Evolutionary conservation across 768 basidiomycete species (phyloP), one percentile per base, ranked within the genome.

Genomic region (Pulveroboletus frians): DNA sequence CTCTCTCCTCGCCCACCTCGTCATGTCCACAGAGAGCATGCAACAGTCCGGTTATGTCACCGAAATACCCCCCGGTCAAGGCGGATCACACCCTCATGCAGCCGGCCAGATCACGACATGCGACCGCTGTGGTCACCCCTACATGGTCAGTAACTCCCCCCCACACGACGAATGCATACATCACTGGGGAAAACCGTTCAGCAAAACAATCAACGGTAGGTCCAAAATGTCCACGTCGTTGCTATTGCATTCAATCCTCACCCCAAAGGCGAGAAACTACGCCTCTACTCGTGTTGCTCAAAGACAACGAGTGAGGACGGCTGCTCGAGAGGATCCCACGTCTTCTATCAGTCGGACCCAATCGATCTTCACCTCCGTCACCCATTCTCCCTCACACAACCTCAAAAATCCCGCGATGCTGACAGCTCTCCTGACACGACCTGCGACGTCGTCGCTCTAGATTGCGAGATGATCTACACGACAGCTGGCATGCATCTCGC

Each of bases 391-490:
- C 39, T 67, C 59, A 69, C 75, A 18, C 62, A 70, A 8, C 53
- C 63, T 4, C 53, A 56, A 3, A 47, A 48, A 15, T 35, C 47
- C 23, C 4, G 23, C 40, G 43, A 47, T 26, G 47, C n/a, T 9
- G 38, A 48, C 18, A 20, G 30, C 14, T 9, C 46, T 45, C 39
- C 59, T 1, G 70, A 71, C 44, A 65, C 71, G 2, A 72, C 77
- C 1, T 69, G 91, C 39, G 88, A 93, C 49, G 79, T 97, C 4
- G 88, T 84, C 5, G 91, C 91, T 0, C 73, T 98, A 43, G 96
- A 99, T 65, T 98, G 96, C 62, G 96, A 99, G 69, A 92, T 98
- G 89, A 76, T 97, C 9, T 92, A 94, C 70, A 88, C 92, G 0
- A 97, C 94, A 0, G 89, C 88, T 5, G 96, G 96, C 0, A 81